These are phyloP conservation scores for Rasamsonia emersonii DNA, from an alignment of 2,329 filamentous ascomycete genomes.

Conservation along the genomic window DNA sequence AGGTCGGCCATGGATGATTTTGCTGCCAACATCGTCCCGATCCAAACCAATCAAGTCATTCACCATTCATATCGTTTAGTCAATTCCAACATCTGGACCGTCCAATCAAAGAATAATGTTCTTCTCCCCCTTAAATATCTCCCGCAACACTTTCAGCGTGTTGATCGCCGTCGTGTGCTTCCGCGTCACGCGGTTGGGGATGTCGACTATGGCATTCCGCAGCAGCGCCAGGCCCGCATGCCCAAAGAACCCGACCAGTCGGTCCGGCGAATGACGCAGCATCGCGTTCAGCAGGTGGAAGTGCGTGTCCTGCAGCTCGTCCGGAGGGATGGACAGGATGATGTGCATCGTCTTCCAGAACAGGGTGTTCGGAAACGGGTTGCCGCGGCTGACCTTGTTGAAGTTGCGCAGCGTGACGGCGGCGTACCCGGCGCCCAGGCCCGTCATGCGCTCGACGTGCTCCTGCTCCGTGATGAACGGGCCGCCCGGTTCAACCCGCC, in stretches of 20 bases:
- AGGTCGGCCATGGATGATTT: no score
- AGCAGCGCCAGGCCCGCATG: conserved; percentile 64
- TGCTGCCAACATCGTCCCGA: no score
- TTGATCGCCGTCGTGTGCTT: conserved; percentile 29
- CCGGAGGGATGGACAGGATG: conserved; percentile 65
- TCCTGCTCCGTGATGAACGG: conserved; percentile 58
- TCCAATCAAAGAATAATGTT: conserved; percentile 31
- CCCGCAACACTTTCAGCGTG: conserved; percentile 29
- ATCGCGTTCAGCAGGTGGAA: conserved; percentile 62
- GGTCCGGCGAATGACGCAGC: conserved; percentile 62
- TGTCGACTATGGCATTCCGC: conserved; percentile 61
- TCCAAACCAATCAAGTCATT: no score
- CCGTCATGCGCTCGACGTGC: conserved; percentile 78
- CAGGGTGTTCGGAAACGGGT: conserved; percentile 67
- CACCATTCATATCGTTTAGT: no score
- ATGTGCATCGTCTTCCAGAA: conserved; percentile 75
- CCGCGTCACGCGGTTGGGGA: conserved; percentile 44
- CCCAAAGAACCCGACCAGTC: conserved; percentile 75
- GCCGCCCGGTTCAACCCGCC: conserved; percentile 44
- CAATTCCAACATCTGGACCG: no score
- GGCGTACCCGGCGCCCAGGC: conserved; percentile 74
- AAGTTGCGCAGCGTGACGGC: conserved; percentile 78
- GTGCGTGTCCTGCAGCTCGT: conserved; percentile 64
- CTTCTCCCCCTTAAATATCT: conserved; percentile 28
- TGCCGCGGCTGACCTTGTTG: conserved; percentile 55